Evolutionary conservation across 352 stramenopile species (phyloP).

Genomic region (Phytophthora macrochlamydospora): DNA sequence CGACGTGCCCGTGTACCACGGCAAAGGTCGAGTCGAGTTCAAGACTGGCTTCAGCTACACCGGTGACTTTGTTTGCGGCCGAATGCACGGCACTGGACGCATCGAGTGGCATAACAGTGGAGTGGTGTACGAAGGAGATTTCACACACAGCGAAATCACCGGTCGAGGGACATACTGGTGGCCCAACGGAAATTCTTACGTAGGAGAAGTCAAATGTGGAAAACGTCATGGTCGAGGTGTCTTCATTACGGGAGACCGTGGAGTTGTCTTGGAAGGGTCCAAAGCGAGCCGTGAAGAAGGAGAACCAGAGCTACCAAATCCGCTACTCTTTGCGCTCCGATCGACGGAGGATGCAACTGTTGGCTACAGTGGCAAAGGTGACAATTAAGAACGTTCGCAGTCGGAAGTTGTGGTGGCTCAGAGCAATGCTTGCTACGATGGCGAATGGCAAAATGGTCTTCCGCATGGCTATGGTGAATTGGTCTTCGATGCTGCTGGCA

Average conservation of each 20-base stretch:
- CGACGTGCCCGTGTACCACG: conserved; percentile 63
- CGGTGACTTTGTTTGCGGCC: conserved; percentile 63
- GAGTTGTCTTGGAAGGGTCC: conserved; percentile 9
- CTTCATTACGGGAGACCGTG: conserved; percentile 51
- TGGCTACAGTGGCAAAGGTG: background rate
- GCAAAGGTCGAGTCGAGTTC: conserved; percentile 59
- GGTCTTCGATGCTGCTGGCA: conserved; percentile 64
- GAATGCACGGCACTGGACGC: conserved; percentile 76
- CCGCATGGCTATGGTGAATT: conserved; percentile 75
- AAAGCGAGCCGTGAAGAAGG: conserved; percentile 4
- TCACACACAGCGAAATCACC: conserved; percentile 74
- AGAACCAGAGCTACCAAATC: conserved; percentile 1
- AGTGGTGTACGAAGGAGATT: conserved; percentile 72
- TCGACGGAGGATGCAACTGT: conserved; percentile 8
- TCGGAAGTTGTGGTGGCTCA: conserved; percentile 26
- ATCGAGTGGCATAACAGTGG: conserved; percentile 63
- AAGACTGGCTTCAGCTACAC: conserved; percentile 71
- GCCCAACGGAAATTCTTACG: conserved; percentile 85
- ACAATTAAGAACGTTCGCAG: background rate
- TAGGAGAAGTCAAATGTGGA: conserved; percentile 67
- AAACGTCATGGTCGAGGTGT: conserved; percentile 79
- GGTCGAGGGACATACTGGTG: conserved; percentile 72
- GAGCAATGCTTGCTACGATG: conserved; percentile 76
- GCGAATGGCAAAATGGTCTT: conserved; percentile 73
- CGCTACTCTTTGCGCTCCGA: conserved; percentile 39